Percentiles rank a stretch among this genome's conserved stretches.
These are phyloP conservation scores for Graphilbum sp. DNA, from an alignment of 2,329 filamentous ascomycete species.

Conservation along the genomic window DNA sequence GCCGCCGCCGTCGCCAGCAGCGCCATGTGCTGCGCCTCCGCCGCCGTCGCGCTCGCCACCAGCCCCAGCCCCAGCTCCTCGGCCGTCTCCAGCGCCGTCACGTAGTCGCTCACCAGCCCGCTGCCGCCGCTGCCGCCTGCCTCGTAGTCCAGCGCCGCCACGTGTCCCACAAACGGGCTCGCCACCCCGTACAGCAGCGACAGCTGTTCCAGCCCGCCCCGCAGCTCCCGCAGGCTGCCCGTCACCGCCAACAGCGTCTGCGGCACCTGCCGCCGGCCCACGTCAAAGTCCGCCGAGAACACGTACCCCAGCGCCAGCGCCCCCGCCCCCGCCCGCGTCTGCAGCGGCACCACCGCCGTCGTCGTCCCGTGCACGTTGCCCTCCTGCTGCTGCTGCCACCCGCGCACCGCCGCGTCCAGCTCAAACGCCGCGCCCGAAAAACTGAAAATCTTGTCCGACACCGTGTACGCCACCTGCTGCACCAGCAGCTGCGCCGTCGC, in stretches of 20 bases:
- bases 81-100: constrained; percentile 58
- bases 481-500: constrained; percentile 84
- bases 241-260: constrained; percentile 83
- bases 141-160: constrained; percentile 80
- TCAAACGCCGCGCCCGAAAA: constrained; percentile 92
- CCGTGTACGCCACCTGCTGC: constrained; percentile 86
- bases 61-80: constrained; percentile 85
- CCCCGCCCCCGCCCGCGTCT: constrained; percentile 80
- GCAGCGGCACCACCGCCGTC: constrained; percentile 62
- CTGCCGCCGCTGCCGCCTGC: constrained; percentile 29
- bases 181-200: constrained; percentile 81
- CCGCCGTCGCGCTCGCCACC: constrained; percentile 68
- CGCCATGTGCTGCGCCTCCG: constrained; percentile 86
- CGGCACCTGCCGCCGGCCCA: constrained; percentile 78
- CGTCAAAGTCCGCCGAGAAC: constrained; percentile 91
- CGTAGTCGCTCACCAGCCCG: constrained; percentile 77
- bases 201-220: constrained; percentile 76
- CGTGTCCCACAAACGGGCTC: constrained; percentile 82
- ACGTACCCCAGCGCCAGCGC: constrained; percentile 89
- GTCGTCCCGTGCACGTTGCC: constrained; percentile 69
- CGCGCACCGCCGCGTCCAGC: constrained; percentile 65
- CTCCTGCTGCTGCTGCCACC: constrained; percentile 56
- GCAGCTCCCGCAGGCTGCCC: constrained; percentile 63
- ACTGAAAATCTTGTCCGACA: constrained; percentile 95
- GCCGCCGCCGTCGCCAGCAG: constrained; percentile 59